Evolutionary conservation across 2,329 filamentous ascomycete species (phyloP), one percentile per base, ranked within the genome.

Genomic region (Colletotrichum sublineola): DNA sequence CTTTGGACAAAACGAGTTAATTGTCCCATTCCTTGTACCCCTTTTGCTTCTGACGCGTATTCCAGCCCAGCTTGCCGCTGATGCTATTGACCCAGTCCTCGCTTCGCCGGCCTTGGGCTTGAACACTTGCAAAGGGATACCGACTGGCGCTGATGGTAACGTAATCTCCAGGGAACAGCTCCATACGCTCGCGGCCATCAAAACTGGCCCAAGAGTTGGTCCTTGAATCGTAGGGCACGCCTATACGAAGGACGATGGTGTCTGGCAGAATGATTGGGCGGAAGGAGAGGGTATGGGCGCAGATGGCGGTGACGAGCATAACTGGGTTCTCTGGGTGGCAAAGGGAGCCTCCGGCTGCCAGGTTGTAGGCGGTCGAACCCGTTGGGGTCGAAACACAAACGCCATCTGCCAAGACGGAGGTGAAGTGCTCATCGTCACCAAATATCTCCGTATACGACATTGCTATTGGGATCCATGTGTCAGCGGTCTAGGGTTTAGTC

Each of bases 171-270:
- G 93, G 92, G 61, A 84, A 81, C 48, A 96, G 86, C 83, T 96
- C 93, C n/a, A 94, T 84, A 83, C 95, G 90, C 85, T 98, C 94
- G 73, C 95, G 89, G 1, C 96, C 96, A 81, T 99, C 96, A 80
- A 99, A 99, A 81, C 94, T 97, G n/a, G 95, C 96, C 96, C 96
- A 99, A 52, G 93, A 95, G 76, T 91, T 93, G 5, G 94, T 95
- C 62, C 96, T 88, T 11, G 95, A 94, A 81, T 97, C 92, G 80
- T 97, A 98, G 0, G 96, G 96, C n/a, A 98, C 95, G 14, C 96
- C 96, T 24, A 97, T 88, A 48, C 96, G 91, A 72, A 99, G 86
- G 1, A 98, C 96, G 74, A 98, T 97, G 0, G 96, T 98, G 82
- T 99, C 96, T 0, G 96, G 96, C 3, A 98, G 87, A 78, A 98